Evolutionary conservation across 225 moss, liverwort and hornwort genomes (phyloP), one percentile per base, ranked within the genome.

Genomic region (Pleurozium schreberi): DNA sequence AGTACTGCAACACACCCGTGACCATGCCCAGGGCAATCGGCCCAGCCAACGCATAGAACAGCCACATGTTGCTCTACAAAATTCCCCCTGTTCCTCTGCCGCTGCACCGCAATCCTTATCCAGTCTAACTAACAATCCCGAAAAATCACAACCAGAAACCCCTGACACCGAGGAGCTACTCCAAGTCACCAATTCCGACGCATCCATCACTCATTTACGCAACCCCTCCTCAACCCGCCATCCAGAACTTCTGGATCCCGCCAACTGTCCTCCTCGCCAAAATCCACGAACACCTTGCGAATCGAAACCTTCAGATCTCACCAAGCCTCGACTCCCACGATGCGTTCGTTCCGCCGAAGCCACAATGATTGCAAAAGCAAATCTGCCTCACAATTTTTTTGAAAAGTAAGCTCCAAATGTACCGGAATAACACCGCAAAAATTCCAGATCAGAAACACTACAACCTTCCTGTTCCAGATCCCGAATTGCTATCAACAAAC

Each of bases 11-110:
- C 80, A 96, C 95, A 78, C 96, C 96, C 40, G 92, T 92, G 76
- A 99, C 99, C 93, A 99, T 96, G 84, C 94, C 94, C 88, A 96
- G 91, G 70, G 99, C 95, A 68, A 97, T 96, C 87, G 96, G 96
- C 85, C 97, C 93, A 57, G 99, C 97, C 90, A 97, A 89, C 25
- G 95, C 93, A 87, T 99, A 99, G 78, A 99, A 99, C 81, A 99
- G 89, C 99, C 99, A 99, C 99, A 99, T 99, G 89, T 92, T 95
- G 81, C 84, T 82, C 88, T 84, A 45, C 71, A 25, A 28, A 81
- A 75, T 33, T 6, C 42, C 31, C 78, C 70, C 78, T 78, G 63
- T 84, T 22, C 88, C 88, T 75, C 75, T 64, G 75, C 59, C 84
- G 34, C 90, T 61, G 42, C 42, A 66, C 53, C 55, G 34, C 87